Evolutionary conservation across 257 asterid species (phyloP).

Genomic region (Solanum ossicruentum): DNA sequence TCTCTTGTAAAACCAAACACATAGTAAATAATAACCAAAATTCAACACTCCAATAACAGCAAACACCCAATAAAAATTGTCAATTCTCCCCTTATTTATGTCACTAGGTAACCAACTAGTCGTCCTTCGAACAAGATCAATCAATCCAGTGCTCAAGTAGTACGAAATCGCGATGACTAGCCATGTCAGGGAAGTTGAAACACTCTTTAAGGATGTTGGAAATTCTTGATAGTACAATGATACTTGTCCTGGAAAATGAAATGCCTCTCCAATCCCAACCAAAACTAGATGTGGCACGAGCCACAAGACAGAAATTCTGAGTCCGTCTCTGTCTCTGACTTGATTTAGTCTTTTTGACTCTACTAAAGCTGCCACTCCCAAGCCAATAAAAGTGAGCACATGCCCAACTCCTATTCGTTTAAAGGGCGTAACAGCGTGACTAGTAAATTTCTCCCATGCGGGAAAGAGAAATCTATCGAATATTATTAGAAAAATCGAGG

Average conservation of each 20-base stretch:
- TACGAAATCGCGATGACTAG: conserved; percentile 24
- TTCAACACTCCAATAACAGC: not conserved
- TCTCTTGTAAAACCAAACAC: conserved; percentile 1
- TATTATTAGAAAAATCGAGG: not conserved
- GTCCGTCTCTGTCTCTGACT: not conserved
- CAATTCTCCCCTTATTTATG: conserved; percentile 16
- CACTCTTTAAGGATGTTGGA: conserved; percentile 35
- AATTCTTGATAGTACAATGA: conserved; percentile 53
- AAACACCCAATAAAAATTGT: conserved; percentile 11
- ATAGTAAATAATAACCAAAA: conserved; percentile 1
- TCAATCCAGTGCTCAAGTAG: not conserved
- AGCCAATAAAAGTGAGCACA: conserved; percentile 9
- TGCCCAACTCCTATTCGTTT: conserved; percentile 12
- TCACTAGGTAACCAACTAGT: conserved; percentile 16
- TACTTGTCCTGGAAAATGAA: conserved; percentile 50
- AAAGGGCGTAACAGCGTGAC: not conserved
- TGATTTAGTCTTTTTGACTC: conserved; percentile 35
- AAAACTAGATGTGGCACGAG: conserved; percentile 24
- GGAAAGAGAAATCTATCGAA: not conserved
- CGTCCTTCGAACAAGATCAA: not conserved
- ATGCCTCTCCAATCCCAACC: conserved; percentile 50
- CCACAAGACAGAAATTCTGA: conserved; percentile 41
- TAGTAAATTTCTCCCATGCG: not conserved
- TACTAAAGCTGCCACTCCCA: conserved; percentile 44
- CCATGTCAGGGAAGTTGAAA: conserved; percentile 47